Evolutionary conservation across 345 rosid species (phyloP).

Genomic region (Arabidopsis suecica): DNA sequence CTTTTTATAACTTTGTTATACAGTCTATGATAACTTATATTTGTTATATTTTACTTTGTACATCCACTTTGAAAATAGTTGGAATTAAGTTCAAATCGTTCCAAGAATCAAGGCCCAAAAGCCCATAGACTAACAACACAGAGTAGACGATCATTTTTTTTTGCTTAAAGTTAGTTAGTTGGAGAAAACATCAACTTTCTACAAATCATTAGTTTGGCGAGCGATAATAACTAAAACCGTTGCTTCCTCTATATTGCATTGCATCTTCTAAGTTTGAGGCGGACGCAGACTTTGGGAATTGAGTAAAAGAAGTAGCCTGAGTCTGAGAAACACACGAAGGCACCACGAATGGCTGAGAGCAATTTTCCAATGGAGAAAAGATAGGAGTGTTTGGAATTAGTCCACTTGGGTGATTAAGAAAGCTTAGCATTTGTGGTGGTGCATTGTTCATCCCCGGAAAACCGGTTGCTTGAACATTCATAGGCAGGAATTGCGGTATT

Average conservation of each 20-base stretch:
- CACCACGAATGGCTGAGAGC: slow-evolving; percentile 18
- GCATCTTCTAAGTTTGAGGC: slow-evolving; percentile 26
- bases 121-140: neutral
- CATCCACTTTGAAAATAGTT: neutral
- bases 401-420: slow-evolving; percentile 27
- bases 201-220: slow-evolving; percentile 14
- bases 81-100: neutral
- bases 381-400: slow-evolving; percentile 23
- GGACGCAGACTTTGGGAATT: slow-evolving; percentile 11
- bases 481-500: slow-evolving; percentile 25
- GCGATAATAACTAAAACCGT: slow-evolving; percentile 16
- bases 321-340: slow-evolving; percentile 36
- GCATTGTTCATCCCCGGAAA: slow-evolving; percentile 1
- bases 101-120: neutral
- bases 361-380: slow-evolving; percentile 33
- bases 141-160: neutral
- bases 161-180: slow-evolving; percentile 1
- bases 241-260: slow-evolving; percentile 33
- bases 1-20: no score
- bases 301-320: slow-evolving; percentile 34
- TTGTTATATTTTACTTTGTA: no score
- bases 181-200: slow-evolving; percentile 15
- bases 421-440: slow-evolving; percentile 26
- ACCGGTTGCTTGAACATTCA: slow-evolving; percentile 19
- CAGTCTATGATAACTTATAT: no score